Base-by-base conservation (phyloP, 306 rosid genomes). In the Quercus dentata region DNA sequence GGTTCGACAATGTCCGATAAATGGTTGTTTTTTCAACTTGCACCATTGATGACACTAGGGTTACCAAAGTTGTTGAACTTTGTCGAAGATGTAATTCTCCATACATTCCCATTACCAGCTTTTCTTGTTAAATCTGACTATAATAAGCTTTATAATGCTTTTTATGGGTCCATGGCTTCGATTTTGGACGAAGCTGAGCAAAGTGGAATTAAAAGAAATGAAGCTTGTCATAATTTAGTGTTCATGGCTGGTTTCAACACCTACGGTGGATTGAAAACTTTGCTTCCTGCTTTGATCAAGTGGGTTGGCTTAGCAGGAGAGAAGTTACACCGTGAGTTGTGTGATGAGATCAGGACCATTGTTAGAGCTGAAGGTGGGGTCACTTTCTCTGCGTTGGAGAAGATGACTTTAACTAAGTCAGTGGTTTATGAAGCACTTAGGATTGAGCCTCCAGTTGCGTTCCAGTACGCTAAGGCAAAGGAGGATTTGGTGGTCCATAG, bases 371-470 rank as follows among this genome's bases (percentile, higher is more conserved):
- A 85, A 59, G 89, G 89, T 4, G 83, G 84, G 28, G 72, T 91
- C 1, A 88, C 77, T 38, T 14, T 87, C 0, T 1, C 51, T 0
- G 86, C 92, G 10, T 61, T 93, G 75, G 86, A 88, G 1, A 83
- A 82, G 81, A 83, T 93, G 94, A 72, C 76, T 70, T 68, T 93
- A 85, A 88, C 88, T 1, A 93, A 88, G 19, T 91, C 98, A 0
- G 89, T 78, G 19, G 93, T 91, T 2, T 91, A 86, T 59, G 98
- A 93, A 56, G 81, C 74, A 0, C 30, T 93, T 0, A 81, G 98
- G 67, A 93, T 93, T 2, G 94, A 93, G 7, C 97, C 98, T 1
- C 94, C 94, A 2, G 94, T 93, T 0, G 93, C 97, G 14, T 91
- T 55, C 74, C 98, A 91, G 74, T 93, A 89, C 84, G 98, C 78